phyloP scores from a whole-genome alignment of 2,329 filamentous ascomycete species.

The Fusarium sp. region DNA sequence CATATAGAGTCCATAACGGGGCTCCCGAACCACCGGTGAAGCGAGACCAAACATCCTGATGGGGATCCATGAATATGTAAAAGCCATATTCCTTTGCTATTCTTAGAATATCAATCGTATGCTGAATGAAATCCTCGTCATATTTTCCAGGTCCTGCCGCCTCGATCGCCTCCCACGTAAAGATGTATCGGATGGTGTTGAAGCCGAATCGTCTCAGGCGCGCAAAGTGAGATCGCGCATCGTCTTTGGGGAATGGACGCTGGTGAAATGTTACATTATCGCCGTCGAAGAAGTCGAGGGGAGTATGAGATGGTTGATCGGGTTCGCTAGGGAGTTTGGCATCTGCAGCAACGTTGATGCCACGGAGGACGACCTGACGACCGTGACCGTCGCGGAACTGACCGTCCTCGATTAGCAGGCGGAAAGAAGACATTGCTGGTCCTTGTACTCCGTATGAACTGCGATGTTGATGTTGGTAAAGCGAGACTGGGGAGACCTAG shows the following conservation, averaged over 20 bases:
- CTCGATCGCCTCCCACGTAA: constrained; percentile 99
- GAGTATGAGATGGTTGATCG: constrained; percentile 82
- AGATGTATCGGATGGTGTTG: constrained; percentile 96
- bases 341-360: constrained; percentile 94
- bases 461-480: constrained; percentile 17
- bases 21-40: constrained; percentile 95
- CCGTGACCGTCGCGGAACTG: constrained; percentile 85
- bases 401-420: constrained; percentile 85
- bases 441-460: constrained; percentile 11
- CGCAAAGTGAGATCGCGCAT: constrained; percentile 88
- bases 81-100: constrained; percentile 92
- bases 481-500: constrained; percentile 6
- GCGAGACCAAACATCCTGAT: constrained; percentile 98
- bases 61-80: constrained; percentile 98
- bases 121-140: constrained; percentile 92
- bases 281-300: constrained; percentile 88
- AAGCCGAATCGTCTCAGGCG: constrained; percentile 90
- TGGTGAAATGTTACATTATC: constrained; percentile 91
- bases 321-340: constrained; percentile 89
- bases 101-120: constrained; percentile 87
- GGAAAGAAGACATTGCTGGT: constrained; percentile 75
- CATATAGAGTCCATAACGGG: constrained; percentile 97
- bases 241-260: constrained; percentile 84
- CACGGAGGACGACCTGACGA: constrained; percentile 88
- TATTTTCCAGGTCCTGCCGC: constrained; percentile 90